Evolutionary conservation across 2,329 filamentous ascomycete species (phyloP), one percentile per base, ranked within the genome.

Genomic region (Apiospora aurea): DNA sequence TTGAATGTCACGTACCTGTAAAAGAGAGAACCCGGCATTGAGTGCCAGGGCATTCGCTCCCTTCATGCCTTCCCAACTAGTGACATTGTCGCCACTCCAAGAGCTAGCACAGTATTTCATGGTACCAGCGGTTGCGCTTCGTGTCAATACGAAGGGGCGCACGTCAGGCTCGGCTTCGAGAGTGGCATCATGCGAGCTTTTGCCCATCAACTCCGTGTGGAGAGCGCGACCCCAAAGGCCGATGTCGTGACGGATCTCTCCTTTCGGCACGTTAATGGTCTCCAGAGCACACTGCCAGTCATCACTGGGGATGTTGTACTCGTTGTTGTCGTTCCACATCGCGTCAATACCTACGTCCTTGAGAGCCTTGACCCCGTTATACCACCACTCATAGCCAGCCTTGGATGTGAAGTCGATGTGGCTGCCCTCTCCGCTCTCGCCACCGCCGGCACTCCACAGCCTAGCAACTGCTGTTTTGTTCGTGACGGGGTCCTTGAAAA

Each of bases 271-370:
- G 0, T 79, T 74, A 2, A 86, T 78, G 1, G 81, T 81, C 1
- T 90, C 85, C 0, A 93, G 82, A 0, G 88, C 87, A 69, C 90
- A 87, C 71, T 89, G 81, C 92, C 92, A 94, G 34, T 87, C 84
- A 72, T 94, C 92, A 73, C 89, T 85, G 0, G 90, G 87, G 2
- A 93, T 85, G 0, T 89, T 90, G 79, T 93, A 94, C 79, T 94
- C 92, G 75, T 94, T 94, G 80, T 94, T 94, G 78, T 94, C 92
- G 75, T 94, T 94, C 92, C 92, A 94, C 82, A 94, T 93, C 67
- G 87, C 91, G 75, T 93, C 91, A 71, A 94, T 91, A 0, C 92
- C 92, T 11, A 89, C 82, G 38, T 87, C 82, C 71, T 89, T 89
- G 1, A 94, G 84, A 69, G 85, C 86, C 72, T 88, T 86, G 11